phyloP scores from a whole-genome alignment of 495 filamentous ascomycete species.

The Tricharina praecox region DNA sequence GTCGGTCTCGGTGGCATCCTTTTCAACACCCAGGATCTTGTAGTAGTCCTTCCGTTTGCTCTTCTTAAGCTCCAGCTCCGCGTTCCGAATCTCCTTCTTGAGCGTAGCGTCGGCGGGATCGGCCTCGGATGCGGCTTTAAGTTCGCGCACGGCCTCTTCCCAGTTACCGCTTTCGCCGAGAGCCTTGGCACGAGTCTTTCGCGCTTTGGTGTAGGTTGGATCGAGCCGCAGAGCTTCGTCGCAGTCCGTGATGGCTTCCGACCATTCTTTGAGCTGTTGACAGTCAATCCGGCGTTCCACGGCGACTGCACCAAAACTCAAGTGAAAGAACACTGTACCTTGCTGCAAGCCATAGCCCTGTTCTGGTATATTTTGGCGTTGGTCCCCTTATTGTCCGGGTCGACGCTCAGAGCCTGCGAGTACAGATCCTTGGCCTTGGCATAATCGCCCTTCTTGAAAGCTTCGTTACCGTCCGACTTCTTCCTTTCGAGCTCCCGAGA shows the following conservation, averaged over 20 bases:
- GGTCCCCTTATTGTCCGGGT: slow-evolving; percentile 76
- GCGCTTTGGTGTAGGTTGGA: slow-evolving; percentile 70
- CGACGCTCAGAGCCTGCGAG: slow-evolving; percentile 65
- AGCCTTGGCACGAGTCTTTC: slow-evolving; percentile 82
- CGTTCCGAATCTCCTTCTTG: slow-evolving; percentile 64
- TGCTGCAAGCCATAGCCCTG: slow-evolving; percentile 58
- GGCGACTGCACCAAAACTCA: background rate
- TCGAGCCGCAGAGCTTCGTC: slow-evolving; percentile 73
- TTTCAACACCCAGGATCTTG: slow-evolving; percentile 79
- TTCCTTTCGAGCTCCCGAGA: slow-evolving; percentile 59
- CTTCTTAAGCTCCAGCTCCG: slow-evolving; percentile 96
- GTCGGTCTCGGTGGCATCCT: slow-evolving; percentile 64
- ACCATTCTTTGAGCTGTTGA: slow-evolving; percentile 58
- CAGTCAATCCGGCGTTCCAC: slow-evolving; percentile 12
- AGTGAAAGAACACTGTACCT: slow-evolving; percentile 28
- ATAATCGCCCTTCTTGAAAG: slow-evolving; percentile 72
- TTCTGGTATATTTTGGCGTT: slow-evolving; percentile 93
- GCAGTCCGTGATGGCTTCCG: slow-evolving; percentile 66
- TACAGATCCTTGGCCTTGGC: slow-evolving; percentile 70
- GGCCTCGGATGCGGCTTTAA: slow-evolving; percentile 65
- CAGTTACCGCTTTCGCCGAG: slow-evolving; percentile 69
- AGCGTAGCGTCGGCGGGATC: slow-evolving; percentile 66
- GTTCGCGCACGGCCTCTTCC: slow-evolving; percentile 77
- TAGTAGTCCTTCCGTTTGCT: slow-evolving; percentile 94
- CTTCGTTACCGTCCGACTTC: slow-evolving; percentile 82